Percentiles rank a stretch among this genome's conserved stretches.
Conservation (phyloP, 1,284 basidiomycete genomes). For the Leccinum glutinopallens region DNA sequence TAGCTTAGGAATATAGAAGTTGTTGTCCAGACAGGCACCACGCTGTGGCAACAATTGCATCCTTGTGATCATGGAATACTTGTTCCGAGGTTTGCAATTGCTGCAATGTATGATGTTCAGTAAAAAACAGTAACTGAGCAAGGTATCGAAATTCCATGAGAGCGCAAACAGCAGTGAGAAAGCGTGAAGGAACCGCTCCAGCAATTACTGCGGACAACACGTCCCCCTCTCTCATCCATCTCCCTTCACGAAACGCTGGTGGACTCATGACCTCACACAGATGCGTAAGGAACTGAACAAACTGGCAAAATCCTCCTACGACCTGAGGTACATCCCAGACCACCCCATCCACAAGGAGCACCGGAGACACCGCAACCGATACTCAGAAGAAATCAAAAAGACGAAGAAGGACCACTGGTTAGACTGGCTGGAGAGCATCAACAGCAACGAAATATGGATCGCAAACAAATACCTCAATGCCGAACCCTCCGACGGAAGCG, state of each 20-base stretch:
- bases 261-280: constrained; percentile 22
- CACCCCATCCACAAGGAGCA: not conserved
- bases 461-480: constrained; percentile 1
- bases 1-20: too few relatives aligned
- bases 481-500: not conserved
- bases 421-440: constrained; percentile 1
- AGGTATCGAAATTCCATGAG: too few relatives aligned
- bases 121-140: too few relatives aligned
- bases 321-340: not conserved
- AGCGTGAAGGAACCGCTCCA: too few relatives aligned
- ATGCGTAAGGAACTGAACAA: constrained; percentile 25
- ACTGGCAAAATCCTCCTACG: not conserved
- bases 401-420: not conserved
- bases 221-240: constrained; percentile 27
- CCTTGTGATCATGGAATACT: too few relatives aligned
- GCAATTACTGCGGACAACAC: too few relatives aligned
- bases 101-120: too few relatives aligned
- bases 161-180: too few relatives aligned
- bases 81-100: too few relatives aligned
- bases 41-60: too few relatives aligned
- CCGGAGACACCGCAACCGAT: not conserved
- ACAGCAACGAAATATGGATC: constrained; percentile 2
- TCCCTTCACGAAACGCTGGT: constrained; percentile 13
- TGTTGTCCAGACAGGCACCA: too few relatives aligned
- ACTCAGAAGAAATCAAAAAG: not conserved